Percentiles rank a stretch among this genome's conserved stretches.
These are phyloP conservation scores for Podaxis carcinomalis DNA, from an alignment of 768 basidiomycete species.

Conservation along the genomic window DNA sequence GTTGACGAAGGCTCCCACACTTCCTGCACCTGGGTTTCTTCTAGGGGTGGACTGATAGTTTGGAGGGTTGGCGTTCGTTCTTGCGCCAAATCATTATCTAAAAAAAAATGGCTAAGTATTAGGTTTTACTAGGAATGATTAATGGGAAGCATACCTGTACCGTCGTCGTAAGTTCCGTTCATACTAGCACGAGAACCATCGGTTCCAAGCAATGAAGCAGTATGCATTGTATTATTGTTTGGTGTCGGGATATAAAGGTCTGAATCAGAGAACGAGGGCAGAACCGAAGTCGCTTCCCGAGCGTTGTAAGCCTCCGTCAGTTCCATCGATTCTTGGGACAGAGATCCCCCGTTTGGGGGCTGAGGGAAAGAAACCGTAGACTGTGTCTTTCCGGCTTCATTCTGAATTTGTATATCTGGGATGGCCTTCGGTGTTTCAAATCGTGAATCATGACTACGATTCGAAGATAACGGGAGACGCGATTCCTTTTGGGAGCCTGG, in stretches of 20 bases:
- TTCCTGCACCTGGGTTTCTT: not conserved
- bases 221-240: slow-evolving; percentile 7
- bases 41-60: slow-evolving; percentile 12
- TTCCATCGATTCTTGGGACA: slow-evolving; percentile 8
- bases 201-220: not conserved
- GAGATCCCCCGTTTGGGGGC: not conserved
- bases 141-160: not conserved
- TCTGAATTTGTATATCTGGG: not conserved
- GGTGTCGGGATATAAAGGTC: not conserved
- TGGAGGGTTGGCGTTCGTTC: slow-evolving; percentile 20
- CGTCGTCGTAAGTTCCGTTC: not conserved
- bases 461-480: not conserved
- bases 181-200: not conserved
- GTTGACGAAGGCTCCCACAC: not conserved
- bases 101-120: not conserved
- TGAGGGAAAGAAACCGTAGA: not conserved
- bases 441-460: not conserved
- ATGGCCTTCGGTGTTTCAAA: not conserved
- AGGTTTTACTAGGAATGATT: not conserved
- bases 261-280: slow-evolving; percentile 6
- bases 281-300: not conserved
- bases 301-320: slow-evolving; percentile 9
- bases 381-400: not conserved
- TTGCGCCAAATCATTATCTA: slow-evolving; percentile 10
- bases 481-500: not conserved